Evolutionary conservation across 2,329 filamentous ascomycete genomes (phyloP).

Genomic region (Colletotrichum filicis): DNA sequence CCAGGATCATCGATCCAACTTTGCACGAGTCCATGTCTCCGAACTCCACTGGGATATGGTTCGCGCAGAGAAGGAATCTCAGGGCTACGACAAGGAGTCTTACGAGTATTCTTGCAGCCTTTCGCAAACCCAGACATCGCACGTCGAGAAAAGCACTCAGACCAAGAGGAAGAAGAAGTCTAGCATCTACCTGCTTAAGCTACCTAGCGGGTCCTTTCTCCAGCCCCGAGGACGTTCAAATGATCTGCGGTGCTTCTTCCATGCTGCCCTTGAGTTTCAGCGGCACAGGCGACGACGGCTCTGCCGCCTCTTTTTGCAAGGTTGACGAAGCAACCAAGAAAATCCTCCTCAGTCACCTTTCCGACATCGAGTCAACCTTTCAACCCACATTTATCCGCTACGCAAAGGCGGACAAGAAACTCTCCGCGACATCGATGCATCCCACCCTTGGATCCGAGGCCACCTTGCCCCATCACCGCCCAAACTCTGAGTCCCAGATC

Average conservation of each 20-base stretch:
- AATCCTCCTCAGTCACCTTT: not conserved
- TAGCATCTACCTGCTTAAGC: constrained; percentile 16
- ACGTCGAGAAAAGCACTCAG: not conserved
- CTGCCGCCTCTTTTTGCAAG: not conserved
- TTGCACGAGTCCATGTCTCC: constrained; percentile 5
- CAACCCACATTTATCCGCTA: constrained; percentile 25
- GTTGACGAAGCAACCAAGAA: not conserved
- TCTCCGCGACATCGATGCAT: constrained; percentile 21
- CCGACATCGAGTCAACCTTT: not conserved
- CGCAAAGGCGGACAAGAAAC: constrained; percentile 30
- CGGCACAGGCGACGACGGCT: not conserved
- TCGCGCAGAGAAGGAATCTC: constrained; percentile 2
- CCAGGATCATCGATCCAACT: constrained; percentile 17
- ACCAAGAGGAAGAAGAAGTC: not conserved
- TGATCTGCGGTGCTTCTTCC: not conserved
- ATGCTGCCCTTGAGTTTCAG: not conserved
- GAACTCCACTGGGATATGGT: constrained; percentile 22
- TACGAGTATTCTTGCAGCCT: constrained; percentile 29
- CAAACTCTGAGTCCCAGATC: constrained; percentile 34
- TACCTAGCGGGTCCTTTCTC: constrained; percentile 7
- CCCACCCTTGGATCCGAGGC: constrained; percentile 37
- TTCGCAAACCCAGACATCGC: not conserved
- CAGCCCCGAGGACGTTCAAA: not conserved
- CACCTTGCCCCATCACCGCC: constrained; percentile 37
- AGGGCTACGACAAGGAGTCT: constrained; percentile 25